These are phyloP conservation scores for Suillus variegatus DNA, from an alignment of 768 basidiomycete species.

Conservation along the genomic window DNA sequence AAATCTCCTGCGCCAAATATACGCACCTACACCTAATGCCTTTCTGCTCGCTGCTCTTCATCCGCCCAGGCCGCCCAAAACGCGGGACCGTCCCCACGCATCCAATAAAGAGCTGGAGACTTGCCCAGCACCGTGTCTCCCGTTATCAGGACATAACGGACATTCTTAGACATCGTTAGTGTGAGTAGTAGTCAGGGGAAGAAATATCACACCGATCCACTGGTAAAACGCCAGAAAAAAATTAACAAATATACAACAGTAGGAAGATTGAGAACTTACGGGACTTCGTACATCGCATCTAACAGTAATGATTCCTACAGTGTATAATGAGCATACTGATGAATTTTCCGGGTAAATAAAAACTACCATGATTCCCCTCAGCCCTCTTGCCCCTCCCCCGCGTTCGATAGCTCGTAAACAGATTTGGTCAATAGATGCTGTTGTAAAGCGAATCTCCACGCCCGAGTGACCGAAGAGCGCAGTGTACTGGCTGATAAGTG, in stretches of 20 bases:
- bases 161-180: conserved; percentile 47
- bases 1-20: neutral
- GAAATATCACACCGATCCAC: conserved; percentile 61
- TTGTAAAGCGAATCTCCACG: conserved; percentile 86
- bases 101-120: conserved; percentile 73
- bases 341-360: conserved; percentile 1
- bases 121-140: conserved; percentile 68
- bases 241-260: conserved; percentile 7
- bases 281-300: conserved; percentile 92
- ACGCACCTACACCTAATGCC: conserved; percentile 15
- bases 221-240: conserved; percentile 24
- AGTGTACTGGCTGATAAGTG: conserved; percentile 87
- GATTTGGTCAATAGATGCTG: conserved; percentile 75
- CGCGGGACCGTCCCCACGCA: conserved; percentile 58
- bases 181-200: neutral
- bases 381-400: conserved; percentile 88
- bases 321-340: conserved; percentile 6
- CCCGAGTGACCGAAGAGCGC: conserved; percentile 83
- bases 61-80: conserved; percentile 81
- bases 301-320: conserved; percentile 76
- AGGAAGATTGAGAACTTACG: conserved; percentile 54
- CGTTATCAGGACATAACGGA: conserved; percentile 82
- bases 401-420: conserved; percentile 76
- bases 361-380: conserved; percentile 83
- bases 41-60: conserved; percentile 48